Conservation (phyloP, 164 flowering plant genomes). For the Tetracentron sinense region DNA sequence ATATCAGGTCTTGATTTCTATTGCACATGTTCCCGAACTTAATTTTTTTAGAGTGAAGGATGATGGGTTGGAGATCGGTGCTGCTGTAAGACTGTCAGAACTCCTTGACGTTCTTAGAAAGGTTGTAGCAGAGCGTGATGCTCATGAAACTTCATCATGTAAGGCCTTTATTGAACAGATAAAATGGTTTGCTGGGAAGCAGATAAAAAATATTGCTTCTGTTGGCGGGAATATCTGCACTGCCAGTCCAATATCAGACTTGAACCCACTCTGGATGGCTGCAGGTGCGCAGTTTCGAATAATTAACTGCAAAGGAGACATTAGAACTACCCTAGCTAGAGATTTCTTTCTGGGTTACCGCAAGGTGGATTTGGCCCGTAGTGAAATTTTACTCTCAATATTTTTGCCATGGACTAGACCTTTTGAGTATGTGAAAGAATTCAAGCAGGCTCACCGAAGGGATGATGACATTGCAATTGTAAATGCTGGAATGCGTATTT, state of each 20-base stretch:
- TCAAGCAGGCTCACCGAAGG: slow-evolving; percentile 96
- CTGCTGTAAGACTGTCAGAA: slow-evolving; percentile 71
- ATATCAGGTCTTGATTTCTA: slow-evolving; percentile 62
- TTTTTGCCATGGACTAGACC: slow-evolving; percentile 85
- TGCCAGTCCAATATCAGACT: slow-evolving; percentile 97
- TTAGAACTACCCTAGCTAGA: slow-evolving; percentile 61
- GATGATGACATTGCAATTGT: slow-evolving; percentile 99
- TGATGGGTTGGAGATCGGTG: slow-evolving; percentile 87
- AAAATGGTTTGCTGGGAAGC: slow-evolving; percentile 98
- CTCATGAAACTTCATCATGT: slow-evolving; percentile 74
- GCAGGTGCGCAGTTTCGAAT: slow-evolving; percentile 67
- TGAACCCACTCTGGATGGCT: slow-evolving; percentile 99
- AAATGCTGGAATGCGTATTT: slow-evolving; percentile 93
- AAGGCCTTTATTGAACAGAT: slow-evolving; percentile 81
- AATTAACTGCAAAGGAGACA: slow-evolving; percentile 52
- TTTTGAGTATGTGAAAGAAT: slow-evolving; percentile 86
- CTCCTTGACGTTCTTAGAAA: slow-evolving; percentile 44
- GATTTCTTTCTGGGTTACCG: slow-evolving; percentile 87
- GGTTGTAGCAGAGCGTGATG: slow-evolving; percentile 45
- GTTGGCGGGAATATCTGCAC: slow-evolving; percentile 98
- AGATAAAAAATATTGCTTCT: slow-evolving; percentile 89
- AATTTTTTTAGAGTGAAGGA: slow-evolving; percentile 54
- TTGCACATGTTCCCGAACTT: slow-evolving; percentile 74
- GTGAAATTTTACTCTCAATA: slow-evolving; percentile 77
- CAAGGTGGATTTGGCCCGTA: slow-evolving; percentile 63